phyloP scores from a whole-genome alignment of 2,329 filamentous ascomycete species.

The Aspergillus aculeatinus region DNA sequence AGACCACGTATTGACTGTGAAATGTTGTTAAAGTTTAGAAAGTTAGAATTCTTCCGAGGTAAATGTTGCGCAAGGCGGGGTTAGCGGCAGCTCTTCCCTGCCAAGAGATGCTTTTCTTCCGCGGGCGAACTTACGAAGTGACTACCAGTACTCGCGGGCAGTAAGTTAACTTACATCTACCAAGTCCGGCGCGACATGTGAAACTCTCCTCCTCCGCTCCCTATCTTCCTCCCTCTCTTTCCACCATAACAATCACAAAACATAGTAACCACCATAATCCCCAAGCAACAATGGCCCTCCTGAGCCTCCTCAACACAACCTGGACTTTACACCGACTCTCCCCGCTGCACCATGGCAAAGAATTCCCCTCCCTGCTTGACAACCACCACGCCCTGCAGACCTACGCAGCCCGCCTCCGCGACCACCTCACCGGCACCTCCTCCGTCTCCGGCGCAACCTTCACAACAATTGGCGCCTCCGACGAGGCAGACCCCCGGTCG shows the following conservation, averaged over 20 bases:
- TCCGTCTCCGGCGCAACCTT: constrained; percentile 20
- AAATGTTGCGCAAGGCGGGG: not conserved
- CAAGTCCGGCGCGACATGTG: constrained; percentile 1
- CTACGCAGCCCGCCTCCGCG: constrained; percentile 50
- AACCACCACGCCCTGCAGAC: constrained; percentile 39
- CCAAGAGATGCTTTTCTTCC: not conserved
- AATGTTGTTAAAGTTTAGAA: not conserved
- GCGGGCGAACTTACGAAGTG: no score
- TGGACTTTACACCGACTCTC: constrained; percentile 56
- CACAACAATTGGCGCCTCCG: constrained; percentile 31
- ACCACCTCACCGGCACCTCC: constrained; percentile 48
- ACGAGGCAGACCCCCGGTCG: constrained; percentile 30
- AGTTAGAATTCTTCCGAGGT: no score
- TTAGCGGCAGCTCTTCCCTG: not conserved
- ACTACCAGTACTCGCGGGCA: no score
- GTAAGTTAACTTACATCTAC: no score
- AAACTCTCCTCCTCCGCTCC: not conserved
- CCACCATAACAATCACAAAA: not conserved
- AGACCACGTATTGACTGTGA: not conserved
- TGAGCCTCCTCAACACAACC: constrained; percentile 51
- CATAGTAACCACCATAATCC: no score
- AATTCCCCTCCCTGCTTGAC: constrained; percentile 35
- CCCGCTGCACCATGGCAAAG: constrained; percentile 51
- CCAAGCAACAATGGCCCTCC: constrained; percentile 25
- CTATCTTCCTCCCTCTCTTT: not conserved